These are phyloP conservation scores for Salix dunnii DNA, from an alignment of 345 rosid genomes.

Conservation along the genomic window DNA sequence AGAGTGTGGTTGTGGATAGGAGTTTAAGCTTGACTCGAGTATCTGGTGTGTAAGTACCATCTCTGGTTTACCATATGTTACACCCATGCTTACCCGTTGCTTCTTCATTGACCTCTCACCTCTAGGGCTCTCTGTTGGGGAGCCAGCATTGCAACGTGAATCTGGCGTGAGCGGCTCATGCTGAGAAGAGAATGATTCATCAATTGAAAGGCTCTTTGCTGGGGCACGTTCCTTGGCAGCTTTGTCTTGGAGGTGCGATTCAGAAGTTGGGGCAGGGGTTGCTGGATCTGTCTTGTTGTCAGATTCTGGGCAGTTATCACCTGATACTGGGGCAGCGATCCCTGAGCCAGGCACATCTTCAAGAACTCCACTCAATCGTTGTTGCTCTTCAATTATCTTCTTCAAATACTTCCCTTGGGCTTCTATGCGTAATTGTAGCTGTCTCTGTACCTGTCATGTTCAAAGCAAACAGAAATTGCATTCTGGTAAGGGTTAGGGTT, in stretches of 20 bases:
- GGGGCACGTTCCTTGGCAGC: slow-evolving; percentile 54
- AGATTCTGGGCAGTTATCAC: slow-evolving; percentile 46
- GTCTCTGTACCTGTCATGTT: slow-evolving; percentile 83
- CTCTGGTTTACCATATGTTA: slow-evolving; percentile 44
- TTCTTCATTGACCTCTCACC: slow-evolving; percentile 65
- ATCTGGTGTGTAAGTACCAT: slow-evolving; percentile 56
- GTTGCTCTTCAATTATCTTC: slow-evolving; percentile 99
- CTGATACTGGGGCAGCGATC: slow-evolving; percentile 40
- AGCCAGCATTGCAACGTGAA: slow-evolving; percentile 58
- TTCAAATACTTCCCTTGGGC: slow-evolving; percentile 96
- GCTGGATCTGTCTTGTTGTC: slow-evolving; percentile 78
- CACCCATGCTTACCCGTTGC: slow-evolving; percentile 47
- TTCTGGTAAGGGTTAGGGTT: background rate
- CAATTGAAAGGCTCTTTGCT: slow-evolving; percentile 74
- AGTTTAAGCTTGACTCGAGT: slow-evolving; percentile 73
- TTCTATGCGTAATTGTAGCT: slow-evolving; percentile 92
- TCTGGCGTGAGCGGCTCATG: slow-evolving; percentile 88
- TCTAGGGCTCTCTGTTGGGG: slow-evolving; percentile 56
- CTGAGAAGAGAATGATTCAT: slow-evolving; percentile 78
- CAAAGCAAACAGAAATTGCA: slow-evolving; percentile 5
- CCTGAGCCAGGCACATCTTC: slow-evolving; percentile 48
- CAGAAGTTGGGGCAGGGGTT: slow-evolving; percentile 85
- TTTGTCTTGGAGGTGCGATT: slow-evolving; percentile 68
- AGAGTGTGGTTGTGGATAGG: slow-evolving; percentile 49
- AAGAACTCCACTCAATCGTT: slow-evolving; percentile 69